A percentile compares a stretch with the other conserved stretches of the same genome.
phyloP scores from a whole-genome alignment of 208 protist genomes.

The Leishmania arabica region DNA sequence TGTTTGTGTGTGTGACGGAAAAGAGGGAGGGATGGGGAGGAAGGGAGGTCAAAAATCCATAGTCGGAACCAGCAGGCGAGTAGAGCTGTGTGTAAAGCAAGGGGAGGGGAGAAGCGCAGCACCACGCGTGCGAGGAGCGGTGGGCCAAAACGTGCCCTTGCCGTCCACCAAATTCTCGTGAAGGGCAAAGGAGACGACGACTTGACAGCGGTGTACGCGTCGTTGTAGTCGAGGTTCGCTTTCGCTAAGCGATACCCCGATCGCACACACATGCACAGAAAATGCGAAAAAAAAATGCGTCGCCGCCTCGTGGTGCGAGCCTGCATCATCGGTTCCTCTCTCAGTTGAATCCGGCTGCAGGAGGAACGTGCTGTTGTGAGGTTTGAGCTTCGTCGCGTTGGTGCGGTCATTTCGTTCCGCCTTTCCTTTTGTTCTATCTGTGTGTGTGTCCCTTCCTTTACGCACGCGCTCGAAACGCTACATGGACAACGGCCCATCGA shows the following conservation, averaged over 20 bases:
- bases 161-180: background rate
- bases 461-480: background rate
- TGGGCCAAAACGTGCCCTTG: background rate
- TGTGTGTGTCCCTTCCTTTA: background rate
- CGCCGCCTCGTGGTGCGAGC: background rate
- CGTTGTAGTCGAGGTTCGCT: background rate
- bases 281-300: background rate
- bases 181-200: background rate
- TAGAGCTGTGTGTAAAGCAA: background rate
- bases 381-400: background rate
- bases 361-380: background rate
- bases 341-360: background rate
- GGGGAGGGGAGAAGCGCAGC: background rate
- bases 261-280: background rate
- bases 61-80: background rate
- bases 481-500: conserved; percentile 1
- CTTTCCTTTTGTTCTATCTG: too few relatives aligned
- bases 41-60: background rate
- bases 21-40: background rate
- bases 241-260: background rate
- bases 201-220: background rate
- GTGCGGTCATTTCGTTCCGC: background rate
- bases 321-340: background rate
- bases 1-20: background rate
- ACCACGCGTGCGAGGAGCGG: background rate